Evolutionary conservation across 176 grass and related monocot species (phyloP).

Genomic region (Avena atlantica): DNA sequence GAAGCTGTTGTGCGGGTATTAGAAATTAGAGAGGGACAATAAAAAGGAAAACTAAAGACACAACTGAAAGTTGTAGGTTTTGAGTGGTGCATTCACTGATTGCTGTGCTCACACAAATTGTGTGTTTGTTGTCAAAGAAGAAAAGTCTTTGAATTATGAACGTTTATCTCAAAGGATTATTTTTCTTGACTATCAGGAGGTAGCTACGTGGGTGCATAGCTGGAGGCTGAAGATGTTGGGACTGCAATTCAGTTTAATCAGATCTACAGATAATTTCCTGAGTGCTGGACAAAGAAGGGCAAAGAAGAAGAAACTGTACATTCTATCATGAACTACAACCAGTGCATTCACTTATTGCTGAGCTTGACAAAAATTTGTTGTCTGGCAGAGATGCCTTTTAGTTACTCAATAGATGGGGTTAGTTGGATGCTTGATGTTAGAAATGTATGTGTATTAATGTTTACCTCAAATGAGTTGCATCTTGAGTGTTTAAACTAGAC

Average conservation of each 20-base stretch:
- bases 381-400: neutral
- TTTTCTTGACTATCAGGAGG: neutral
- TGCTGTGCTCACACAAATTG: neutral
- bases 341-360: conserved; percentile 7
- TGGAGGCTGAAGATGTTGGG: neutral
- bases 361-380: neutral
- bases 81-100: neutral
- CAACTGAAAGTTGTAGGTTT: no score
- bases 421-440: neutral
- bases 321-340: neutral
- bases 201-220: neutral
- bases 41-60: neutral
- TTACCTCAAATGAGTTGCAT: neutral
- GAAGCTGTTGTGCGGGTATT: neutral
- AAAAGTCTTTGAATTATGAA: neutral
- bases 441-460: neutral
- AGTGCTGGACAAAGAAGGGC: neutral
- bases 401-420: no score
- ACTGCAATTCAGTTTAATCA: neutral
- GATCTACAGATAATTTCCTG: no score
- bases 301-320: neutral
- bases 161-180: neutral
- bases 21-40: neutral
- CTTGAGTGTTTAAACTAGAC: neutral
- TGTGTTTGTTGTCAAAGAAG: neutral